Base-by-base conservation (phyloP, 139 green algal genomes). In the Chlamydomonas sp. region DNA sequence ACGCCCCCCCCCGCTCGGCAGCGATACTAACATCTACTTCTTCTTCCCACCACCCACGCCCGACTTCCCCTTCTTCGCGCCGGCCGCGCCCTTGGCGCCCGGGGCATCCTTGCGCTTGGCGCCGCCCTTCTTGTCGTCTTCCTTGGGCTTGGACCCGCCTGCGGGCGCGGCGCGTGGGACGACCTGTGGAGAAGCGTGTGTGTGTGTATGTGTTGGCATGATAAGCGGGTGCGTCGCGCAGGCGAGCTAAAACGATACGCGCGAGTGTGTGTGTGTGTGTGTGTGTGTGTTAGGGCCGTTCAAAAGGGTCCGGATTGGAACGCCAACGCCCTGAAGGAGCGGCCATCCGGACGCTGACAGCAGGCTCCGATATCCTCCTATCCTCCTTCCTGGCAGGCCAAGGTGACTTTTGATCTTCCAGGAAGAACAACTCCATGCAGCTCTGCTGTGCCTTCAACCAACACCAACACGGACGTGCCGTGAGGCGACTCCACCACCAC, bases 31-130 rank as follows among this genome's bases (percentile, higher is more conserved):
- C n/a, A n/a, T n/a, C n/a, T n/a, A n/a, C 67, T 76, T 68, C 57
- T 79, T 75, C 39, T 75, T 79, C 5, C 71, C 68, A 39, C 76
- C 76, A 5, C 76, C 76, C 34, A 82, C 76, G 0, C 76, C 76
- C 22, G 73, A 58, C 67, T 79, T 79, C 26, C 76, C 72, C 72
- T 82, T 82, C 64, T 82, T 82, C 3, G 76, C 72, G 3, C 30
- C 58, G 54, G 84, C 73, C 8, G 82, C 73, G 36, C 84, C 83
- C 35, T 95, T 86, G 37, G 79, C 73, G 33, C 79, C 75, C 13
- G 93, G 64, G 0, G 84, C 79, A 2, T 54, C 37, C 10, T 65
- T 66, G 29, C 67, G 62, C 59, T 66, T 66, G 50, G 5, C 13
- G 22, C 50, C 50, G 10, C 22, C 50, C 50, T n/a, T n/a, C n/a